Percentiles rank a stretch among this genome's conserved stretches.
Evolutionary conservation across 2,329 filamentous ascomycete genomes (phyloP).

Genomic region (Fonsecaea multimorphosa): DNA sequence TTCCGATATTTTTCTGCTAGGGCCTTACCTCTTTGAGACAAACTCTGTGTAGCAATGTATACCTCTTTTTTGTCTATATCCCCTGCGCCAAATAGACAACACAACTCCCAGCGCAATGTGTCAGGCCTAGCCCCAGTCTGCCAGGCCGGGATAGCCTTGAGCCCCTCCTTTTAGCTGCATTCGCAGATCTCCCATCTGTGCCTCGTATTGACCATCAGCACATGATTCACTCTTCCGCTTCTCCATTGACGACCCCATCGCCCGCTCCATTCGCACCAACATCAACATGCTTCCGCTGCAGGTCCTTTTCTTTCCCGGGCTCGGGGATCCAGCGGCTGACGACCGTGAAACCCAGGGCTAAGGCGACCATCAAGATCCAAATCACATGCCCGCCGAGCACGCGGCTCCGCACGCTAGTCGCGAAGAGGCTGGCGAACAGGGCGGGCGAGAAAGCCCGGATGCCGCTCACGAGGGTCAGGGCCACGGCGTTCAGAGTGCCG

Average conservation of each 20-base stretch:
- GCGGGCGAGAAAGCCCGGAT: conserved; percentile 71
- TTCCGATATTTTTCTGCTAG: background rate
- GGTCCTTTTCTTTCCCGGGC: conserved; percentile 3
- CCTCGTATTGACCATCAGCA: background rate
- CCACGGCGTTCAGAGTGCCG: conserved; percentile 73
- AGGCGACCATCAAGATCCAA: conserved; percentile 63
- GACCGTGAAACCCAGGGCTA: conserved; percentile 47
- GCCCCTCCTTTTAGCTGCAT: background rate
- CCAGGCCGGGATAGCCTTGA: background rate
- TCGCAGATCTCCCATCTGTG: background rate
- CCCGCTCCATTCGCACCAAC: background rate
- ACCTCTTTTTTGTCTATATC: background rate
- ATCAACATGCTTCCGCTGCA: background rate
- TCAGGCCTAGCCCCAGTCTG: background rate
- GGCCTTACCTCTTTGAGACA: background rate
- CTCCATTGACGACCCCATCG: background rate
- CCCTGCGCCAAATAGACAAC: background rate
- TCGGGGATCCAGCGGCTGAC: conserved; percentile 29
- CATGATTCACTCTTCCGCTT: background rate
- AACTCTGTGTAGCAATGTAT: background rate
- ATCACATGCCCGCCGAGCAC: conserved; percentile 69
- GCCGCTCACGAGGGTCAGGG: conserved; percentile 66
- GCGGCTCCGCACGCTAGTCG: conserved; percentile 67
- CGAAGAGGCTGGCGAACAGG: conserved; percentile 70
- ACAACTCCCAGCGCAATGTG: background rate